These are phyloP conservation scores for Herpetomonas samuelpessoai DNA, from an alignment of 208 protist species.

Conservation along the genomic window DNA sequence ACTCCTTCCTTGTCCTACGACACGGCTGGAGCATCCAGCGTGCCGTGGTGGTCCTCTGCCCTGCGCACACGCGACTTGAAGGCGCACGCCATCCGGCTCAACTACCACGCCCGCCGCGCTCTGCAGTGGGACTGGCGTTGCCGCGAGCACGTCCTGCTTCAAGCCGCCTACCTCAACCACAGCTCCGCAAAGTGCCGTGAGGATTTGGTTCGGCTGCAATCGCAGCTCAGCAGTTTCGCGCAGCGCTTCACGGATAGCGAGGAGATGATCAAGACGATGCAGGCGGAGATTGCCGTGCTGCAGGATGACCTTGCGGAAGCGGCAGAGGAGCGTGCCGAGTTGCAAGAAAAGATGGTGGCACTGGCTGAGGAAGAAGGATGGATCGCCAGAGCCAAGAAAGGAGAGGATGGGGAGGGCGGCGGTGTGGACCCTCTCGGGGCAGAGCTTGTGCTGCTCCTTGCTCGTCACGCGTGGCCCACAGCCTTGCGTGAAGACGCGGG, in stretches of 20 bases:
- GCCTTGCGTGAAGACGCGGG: conserved; percentile 30
- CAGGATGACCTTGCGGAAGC: conserved; percentile 27
- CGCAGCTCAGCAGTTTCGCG: conserved; percentile 45
- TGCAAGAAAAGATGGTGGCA: conserved; percentile 57
- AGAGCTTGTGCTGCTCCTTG: conserved; percentile 52
- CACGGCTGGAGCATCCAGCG: too few species aligned
- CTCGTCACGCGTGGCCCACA: conserved; percentile 39
- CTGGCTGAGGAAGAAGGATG: too few species aligned
- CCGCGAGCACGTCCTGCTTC: conserved; percentile 60
- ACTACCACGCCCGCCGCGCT: conserved; percentile 63
- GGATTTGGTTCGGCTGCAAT: conserved; percentile 55
- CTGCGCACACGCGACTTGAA: conserved; percentile 72
- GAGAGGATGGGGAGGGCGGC: conserved; percentile 13
- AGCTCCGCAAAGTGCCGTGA: conserved; percentile 29
- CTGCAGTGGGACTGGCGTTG: conserved; percentile 42
- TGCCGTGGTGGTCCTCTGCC: conserved; percentile 76
- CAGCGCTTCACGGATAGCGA: conserved; percentile 21
- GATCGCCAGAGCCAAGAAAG: conserved; percentile 14
- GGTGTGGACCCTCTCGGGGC: conserved; percentile 34
- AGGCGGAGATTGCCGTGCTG: conserved; percentile 26
- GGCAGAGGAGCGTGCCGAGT: conserved; percentile 17
- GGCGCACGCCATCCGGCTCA: conserved; percentile 43
- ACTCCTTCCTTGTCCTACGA: too few species aligned
- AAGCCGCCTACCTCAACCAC: conserved; percentile 49
- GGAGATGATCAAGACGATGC: conserved; percentile 12